phyloP scores from a whole-genome alignment of 2,329 filamentous ascomycete genomes.

The Fusarium protoensiforme region DNA sequence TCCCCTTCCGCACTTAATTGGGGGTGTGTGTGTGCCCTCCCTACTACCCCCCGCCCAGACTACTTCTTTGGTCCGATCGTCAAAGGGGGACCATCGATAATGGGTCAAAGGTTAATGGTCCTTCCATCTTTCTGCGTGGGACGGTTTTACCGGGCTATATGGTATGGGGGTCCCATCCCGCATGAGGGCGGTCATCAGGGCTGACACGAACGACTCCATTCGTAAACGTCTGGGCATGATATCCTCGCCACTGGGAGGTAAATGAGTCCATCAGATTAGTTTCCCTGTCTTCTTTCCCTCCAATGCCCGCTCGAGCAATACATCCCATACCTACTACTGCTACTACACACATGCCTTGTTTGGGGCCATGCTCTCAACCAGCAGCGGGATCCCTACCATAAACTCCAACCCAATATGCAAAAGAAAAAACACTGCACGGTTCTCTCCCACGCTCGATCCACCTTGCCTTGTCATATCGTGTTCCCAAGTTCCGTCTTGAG shows the following conservation, averaged over 20 bases:
- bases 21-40: not conserved
- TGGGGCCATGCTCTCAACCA: not conserved
- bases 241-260: not conserved
- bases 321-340: not conserved
- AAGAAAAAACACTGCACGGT: not conserved
- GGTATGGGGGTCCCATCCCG: not conserved
- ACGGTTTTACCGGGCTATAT: not conserved
- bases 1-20: not conserved
- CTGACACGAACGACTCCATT: constrained; percentile 11
- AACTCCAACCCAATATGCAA: not conserved
- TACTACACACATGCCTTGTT: not conserved
- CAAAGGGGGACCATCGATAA: not conserved
- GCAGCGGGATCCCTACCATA: constrained; percentile 1
- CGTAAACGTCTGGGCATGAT: not conserved
- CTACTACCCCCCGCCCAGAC: not conserved
- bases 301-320: not conserved
- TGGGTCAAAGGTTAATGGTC: not conserved
- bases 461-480: not conserved
- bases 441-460: not conserved
- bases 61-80: not conserved
- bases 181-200: not conserved
- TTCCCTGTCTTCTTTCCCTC: not conserved
- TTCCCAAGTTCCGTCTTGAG: not conserved
- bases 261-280: not conserved
- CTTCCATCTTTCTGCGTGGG: not conserved